Evolutionary conservation across 352 stramenopile species (phyloP), one percentile per base, ranked within the genome.

Genomic region (Aphanomyces astaci): DNA sequence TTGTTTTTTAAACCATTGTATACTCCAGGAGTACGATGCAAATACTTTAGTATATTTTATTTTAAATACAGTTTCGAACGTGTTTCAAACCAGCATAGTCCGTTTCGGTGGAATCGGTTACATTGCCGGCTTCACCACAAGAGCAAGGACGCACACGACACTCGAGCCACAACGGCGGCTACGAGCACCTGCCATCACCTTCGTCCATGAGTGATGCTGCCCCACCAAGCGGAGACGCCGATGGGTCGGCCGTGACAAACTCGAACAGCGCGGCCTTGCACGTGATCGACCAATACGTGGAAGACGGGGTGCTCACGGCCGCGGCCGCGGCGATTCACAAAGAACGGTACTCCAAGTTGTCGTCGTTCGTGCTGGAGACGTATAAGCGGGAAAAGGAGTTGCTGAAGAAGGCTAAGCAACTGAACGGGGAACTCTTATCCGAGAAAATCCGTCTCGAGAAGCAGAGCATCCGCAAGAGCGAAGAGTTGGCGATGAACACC

Each of bases 361-460:
- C 90, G 54, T 77, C 76, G 25, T 85, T 77, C 46, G 80, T 92
- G 39, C 72, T 94, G 48, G 76, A 81, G 22, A 92, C 84, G 39
- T 92, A 92, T 73, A 86, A 87, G 48, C 83, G 89, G 71, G 86
- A 94, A 66, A 94, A 91, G 72, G 56, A 79, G 63, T 66, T 95
- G 48, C 76, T 94, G 13, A 86, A 87, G 70, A 78, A 91, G 33
- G 82, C 86, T 33, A 95, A 96, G 70, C 69, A 81, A 45, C 82
- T 95, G 40, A 94, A 94, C 72, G 84, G 78, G 66, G 86, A 94
- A 33, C 75, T 96, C 19, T 73, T 96, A 24, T 80, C 72, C 11
- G 81, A 95, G 70, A 93, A 94, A 72, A 96, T 96, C 76, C 75
- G 79, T 27, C 78, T 90, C 25, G 87, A 94, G 71, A 93, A 95